phyloP scores from a whole-genome alignment of 1,284 basidiomycete species.

The Ustilago trichophora region DNA sequence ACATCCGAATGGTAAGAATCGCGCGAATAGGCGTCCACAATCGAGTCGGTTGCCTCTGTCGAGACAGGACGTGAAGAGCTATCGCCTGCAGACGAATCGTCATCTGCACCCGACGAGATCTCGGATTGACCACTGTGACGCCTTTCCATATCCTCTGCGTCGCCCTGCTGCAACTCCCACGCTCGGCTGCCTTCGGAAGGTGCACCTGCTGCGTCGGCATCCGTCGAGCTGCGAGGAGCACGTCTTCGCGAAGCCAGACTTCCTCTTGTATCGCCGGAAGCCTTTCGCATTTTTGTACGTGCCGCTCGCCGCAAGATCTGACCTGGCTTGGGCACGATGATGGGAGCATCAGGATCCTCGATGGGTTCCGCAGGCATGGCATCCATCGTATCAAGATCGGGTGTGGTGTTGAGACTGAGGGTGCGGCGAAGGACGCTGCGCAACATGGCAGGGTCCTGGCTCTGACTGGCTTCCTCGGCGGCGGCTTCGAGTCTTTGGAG shows the following conservation, averaged over 20 bases:
- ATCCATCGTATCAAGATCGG: constrained; percentile 35
- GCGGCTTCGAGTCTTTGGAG: constrained; percentile 90
- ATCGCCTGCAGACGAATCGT: constrained; percentile 35
- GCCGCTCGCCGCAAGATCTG: constrained; percentile 89
- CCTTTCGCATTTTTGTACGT: constrained; percentile 93
- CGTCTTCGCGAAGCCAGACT: constrained; percentile 37
- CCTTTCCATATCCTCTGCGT: constrained; percentile 41
- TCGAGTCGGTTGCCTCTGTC: constrained; percentile 55
- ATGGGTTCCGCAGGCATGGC: constrained; percentile 33
- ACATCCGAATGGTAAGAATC: constrained; percentile 56
- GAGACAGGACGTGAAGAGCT: constrained; percentile 46
- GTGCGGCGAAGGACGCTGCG: constrained; percentile 84
- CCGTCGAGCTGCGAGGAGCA: constrained; percentile 11
- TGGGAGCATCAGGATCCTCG: constrained; percentile 86
- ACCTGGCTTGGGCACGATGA: constrained; percentile 86
- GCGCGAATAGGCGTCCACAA: constrained; percentile 55
- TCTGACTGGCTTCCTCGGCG: constrained; percentile 78
- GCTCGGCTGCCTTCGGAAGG: constrained; percentile 31
- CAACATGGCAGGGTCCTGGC: constrained; percentile 83
- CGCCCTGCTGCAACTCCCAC: constrained; percentile 33
- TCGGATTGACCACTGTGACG: constrained; percentile 52
- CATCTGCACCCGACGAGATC: constrained; percentile 39
- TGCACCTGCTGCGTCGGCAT: constrained; percentile 16
- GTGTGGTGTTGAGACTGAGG: constrained; percentile 75
- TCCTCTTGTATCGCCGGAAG: constrained; percentile 75